Percentiles rank a stretch among this genome's conserved stretches.
These are phyloP conservation scores for Pinus albicaulis DNA, from an alignment of 75 land plant species.

Conservation along the genomic window DNA sequence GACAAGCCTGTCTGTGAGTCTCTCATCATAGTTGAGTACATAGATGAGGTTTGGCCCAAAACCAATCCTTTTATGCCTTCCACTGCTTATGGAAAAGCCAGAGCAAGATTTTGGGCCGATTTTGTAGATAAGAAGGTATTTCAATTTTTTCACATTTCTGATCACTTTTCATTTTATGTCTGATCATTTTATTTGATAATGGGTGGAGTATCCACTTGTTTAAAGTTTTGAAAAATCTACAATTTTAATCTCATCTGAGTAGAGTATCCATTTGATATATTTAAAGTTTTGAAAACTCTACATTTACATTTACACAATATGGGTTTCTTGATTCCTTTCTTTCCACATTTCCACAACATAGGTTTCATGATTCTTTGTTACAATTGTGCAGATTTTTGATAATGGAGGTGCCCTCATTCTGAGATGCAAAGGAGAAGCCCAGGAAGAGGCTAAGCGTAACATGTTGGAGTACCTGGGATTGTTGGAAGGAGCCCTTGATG, in stretches of 20 bases:
- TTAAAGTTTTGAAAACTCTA: no score
- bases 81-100: constrained; percentile 23
- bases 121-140: constrained; percentile 40
- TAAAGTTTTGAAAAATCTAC: no score
- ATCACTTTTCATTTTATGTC: no score
- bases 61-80: constrained; percentile 24
- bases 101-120: constrained; percentile 55
- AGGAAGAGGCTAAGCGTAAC: background rate
- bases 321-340: no score
- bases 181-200: no score
- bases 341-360: no score
- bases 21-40: constrained; percentile 36
- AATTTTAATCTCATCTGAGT: no score
- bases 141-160: no score
- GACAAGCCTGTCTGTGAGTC: constrained; percentile 53
- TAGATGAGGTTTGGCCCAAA: constrained; percentile 49
- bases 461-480: background rate
- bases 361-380: no score
- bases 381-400: background rate
- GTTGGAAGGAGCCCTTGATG: background rate
- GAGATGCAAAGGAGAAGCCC: background rate
- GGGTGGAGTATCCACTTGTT: no score
- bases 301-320: no score
- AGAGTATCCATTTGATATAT: no score
- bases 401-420: background rate